Evolutionary conservation across 2,329 filamentous ascomycete species (phyloP).

Genomic region (Alternaria sp.): DNA sequence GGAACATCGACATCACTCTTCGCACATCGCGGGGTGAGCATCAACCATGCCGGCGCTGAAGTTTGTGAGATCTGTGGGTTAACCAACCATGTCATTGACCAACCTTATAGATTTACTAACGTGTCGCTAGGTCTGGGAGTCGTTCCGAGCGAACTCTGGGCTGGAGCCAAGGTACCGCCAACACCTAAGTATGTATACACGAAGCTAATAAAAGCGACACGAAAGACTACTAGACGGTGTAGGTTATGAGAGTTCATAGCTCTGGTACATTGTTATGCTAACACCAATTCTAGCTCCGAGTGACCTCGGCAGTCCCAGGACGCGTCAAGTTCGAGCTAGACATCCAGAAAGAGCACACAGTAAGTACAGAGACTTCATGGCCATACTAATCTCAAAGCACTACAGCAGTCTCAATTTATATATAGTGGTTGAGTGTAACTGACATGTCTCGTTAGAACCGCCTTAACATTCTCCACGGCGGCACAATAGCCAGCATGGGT

Average conservation of each 20-base stretch:
- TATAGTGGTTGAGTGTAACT: too few relatives aligned
- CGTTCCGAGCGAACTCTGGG: slow-evolving; percentile 84
- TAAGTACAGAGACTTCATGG: too few relatives aligned
- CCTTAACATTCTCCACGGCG: slow-evolving; percentile 76
- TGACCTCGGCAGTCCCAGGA: slow-evolving; percentile 69
- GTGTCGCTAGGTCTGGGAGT: slow-evolving; percentile 74
- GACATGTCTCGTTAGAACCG: too few relatives aligned
- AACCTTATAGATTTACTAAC: background rate
- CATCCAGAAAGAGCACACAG: slow-evolving; percentile 76
- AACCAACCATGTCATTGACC: background rate
- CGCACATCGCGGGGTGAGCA: slow-evolving; percentile 1
- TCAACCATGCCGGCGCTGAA: slow-evolving; percentile 56
- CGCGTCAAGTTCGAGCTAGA: slow-evolving; percentile 78
- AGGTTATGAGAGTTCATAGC: too few relatives aligned
- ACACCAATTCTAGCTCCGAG: slow-evolving; percentile 62
- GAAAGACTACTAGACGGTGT: too few relatives aligned
- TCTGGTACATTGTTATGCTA: too few relatives aligned
- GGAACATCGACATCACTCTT: slow-evolving; percentile 33
- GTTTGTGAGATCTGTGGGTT: slow-evolving; percentile 70
- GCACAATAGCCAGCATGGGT: slow-evolving; percentile 77
- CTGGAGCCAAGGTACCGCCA: slow-evolving; percentile 78
- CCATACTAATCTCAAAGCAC: too few relatives aligned
- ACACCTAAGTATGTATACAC: too few relatives aligned
- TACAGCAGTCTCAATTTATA: too few relatives aligned
- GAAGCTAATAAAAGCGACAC: too few relatives aligned